Conservation (phyloP, 2,329 filamentous ascomycete genomes). For the Tolypocladium tropicale region DNA sequence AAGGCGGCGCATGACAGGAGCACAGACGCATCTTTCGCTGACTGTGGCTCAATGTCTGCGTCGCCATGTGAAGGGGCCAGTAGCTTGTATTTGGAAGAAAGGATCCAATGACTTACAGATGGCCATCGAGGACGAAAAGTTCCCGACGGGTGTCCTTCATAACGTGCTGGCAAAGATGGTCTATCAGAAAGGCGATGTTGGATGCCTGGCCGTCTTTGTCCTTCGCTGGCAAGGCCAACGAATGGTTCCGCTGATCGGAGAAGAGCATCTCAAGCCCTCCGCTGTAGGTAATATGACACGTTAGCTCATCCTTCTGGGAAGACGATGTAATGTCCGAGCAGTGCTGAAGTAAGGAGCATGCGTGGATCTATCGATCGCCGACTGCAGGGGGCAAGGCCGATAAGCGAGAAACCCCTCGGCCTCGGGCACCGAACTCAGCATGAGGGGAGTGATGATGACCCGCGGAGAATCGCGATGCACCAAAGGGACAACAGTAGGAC, state of each 20-base stretch:
- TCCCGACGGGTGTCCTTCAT: conserved; percentile 84
- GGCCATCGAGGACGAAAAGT: conserved; percentile 76
- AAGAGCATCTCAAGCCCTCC: conserved; percentile 95
- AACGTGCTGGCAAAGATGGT: conserved; percentile 65
- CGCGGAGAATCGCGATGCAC: background rate
- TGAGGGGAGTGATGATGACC: background rate
- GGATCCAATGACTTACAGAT: conserved; percentile 57
- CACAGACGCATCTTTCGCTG: background rate
- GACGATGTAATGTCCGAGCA: background rate
- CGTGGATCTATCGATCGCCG: background rate
- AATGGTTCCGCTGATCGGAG: conserved; percentile 65
- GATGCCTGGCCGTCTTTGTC: conserved; percentile 49
- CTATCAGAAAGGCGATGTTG: conserved; percentile 67
- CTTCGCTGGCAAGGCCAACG: conserved; percentile 54
- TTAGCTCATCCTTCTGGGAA: conserved; percentile 2
- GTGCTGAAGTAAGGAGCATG: background rate
- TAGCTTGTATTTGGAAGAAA: too few species aligned
- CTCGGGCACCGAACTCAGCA: background rate
- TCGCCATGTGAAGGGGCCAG: background rate
- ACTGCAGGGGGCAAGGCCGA: background rate
- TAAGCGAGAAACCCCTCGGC: background rate
- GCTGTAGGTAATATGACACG: conserved; percentile 31
- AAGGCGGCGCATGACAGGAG: background rate
- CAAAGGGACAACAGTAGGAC: conserved; percentile 14
- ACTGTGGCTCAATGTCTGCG: background rate